Evolutionary conservation across 768 basidiomycete species (phyloP).

Genomic region (Suillus fuscotomentosus): DNA sequence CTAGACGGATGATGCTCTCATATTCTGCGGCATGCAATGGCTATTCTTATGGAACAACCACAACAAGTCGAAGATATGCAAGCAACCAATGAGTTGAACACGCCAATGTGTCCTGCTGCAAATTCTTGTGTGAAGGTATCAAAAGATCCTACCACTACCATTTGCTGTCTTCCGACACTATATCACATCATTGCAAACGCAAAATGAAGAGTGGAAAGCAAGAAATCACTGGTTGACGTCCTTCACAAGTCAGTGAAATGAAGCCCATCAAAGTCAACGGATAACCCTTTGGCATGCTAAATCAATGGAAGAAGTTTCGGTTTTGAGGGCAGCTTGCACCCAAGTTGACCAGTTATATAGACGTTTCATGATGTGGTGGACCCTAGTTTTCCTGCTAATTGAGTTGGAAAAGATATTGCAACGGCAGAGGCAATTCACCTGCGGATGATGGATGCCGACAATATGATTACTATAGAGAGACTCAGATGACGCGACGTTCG

Average conservation of each 20-base stretch:
- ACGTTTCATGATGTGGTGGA: not conserved
- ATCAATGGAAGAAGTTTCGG: not conserved
- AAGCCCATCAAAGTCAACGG: not conserved
- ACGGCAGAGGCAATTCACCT: not conserved
- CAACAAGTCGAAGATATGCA: not conserved
- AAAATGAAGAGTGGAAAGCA: not conserved
- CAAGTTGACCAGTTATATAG: not conserved
- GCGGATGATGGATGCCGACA: not conserved
- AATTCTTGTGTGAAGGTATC: not conserved
- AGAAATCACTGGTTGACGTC: not conserved
- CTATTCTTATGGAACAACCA: not conserved
- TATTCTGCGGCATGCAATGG: not conserved
- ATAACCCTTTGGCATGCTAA: not conserved
- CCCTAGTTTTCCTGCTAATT: not conserved
- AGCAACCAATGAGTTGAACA: not conserved
- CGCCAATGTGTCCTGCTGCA: not conserved
- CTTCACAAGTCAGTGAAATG: not conserved
- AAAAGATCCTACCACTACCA: not conserved
- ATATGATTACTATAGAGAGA: not conserved
- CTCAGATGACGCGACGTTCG: constrained; percentile 64
- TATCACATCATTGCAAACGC: not conserved
- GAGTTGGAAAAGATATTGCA: not conserved
- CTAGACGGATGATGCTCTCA: not conserved
- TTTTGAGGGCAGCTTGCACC: not conserved
- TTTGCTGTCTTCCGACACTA: not conserved